phyloP scores from a whole-genome alignment of 2,329 filamentous ascomycete species.

The Paecilomyces dactylethromorphus region DNA sequence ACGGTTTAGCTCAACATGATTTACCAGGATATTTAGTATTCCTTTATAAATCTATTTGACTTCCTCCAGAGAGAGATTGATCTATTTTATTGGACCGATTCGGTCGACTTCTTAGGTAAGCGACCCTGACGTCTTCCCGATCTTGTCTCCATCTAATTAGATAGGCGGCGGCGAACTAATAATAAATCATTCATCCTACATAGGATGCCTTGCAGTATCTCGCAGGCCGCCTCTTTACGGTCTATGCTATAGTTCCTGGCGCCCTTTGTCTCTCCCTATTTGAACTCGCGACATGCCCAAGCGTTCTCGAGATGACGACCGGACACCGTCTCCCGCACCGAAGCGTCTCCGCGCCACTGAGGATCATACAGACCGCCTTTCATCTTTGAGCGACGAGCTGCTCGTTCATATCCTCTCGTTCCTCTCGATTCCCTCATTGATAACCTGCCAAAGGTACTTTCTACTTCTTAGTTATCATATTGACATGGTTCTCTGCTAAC shows the following conservation, averaged over 20 bases:
- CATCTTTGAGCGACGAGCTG: slow-evolving; percentile 76
- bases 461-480: background rate
- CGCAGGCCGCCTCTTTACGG: background rate
- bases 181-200: background rate
- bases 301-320: slow-evolving; percentile 16
- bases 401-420: slow-evolving; percentile 76
- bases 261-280: no score
- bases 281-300: slow-evolving; percentile 24
- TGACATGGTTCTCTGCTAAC: slow-evolving; percentile 1
- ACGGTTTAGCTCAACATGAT: background rate
- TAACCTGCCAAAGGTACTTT: slow-evolving; percentile 56
- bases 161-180: background rate
- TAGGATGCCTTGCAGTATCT: background rate
- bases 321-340: slow-evolving; percentile 14
- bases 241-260: background rate
- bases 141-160: background rate
- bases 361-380: slow-evolving; percentile 53
- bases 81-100: background rate
- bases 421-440: slow-evolving; percentile 63
- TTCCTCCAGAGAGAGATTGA: background rate
- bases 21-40: background rate
- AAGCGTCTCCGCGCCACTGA: slow-evolving; percentile 39
- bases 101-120: background rate
- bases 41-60: background rate
- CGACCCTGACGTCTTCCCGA: background rate